Evolutionary conservation across 306 rosid genomes (phyloP), one percentile per base, ranked within the genome.

Genomic region (Spatholobus suberectus): DNA sequence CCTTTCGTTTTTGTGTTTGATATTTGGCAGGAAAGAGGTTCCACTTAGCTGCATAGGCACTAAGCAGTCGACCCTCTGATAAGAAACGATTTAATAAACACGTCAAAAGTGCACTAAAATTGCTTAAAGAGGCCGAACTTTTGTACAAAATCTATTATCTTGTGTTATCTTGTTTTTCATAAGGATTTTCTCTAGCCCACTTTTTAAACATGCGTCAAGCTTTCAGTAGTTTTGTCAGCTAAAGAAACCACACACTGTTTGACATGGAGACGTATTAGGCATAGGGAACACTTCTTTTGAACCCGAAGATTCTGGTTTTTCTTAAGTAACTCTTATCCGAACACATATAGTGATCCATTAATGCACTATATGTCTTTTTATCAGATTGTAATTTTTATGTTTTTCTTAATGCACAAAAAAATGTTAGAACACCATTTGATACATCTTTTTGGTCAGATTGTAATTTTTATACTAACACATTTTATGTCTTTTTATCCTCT

Each of bases 91-190:
- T 32, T 63, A n/a, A 63, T 34, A 47, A 32, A 78, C 75, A 47
- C 82, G 74, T 77, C 81, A 27, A 76, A 76, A 76, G 81, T n/a
- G 58, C 81, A 62, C 72, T 62, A 44, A 62, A 47, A 62, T 18
- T 46, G 81, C n/a, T 38, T 26, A 41, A 76, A 61, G 59, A 59
- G 41, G 26, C 18, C 12, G 8, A 40, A 26, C 71, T 76, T 76
- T 46, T 77, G 32, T 32, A 54, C 46, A 46, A 75, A 77, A 63
- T 27, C 8, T 27, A 23, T 67, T 38, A 40, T 69, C 73, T 67
- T 4, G 15, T 68, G 32, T 8, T 35, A n/a, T 66, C 49, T 67
- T 37, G 47, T 67, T 18, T 66, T 8, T 66, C 46, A 18, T 69
- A 41, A 10, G 35, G 74, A 69, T 69, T 69, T 69, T 69, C 35